Percentiles rank a stretch among this genome's conserved stretches.
Evolutionary conservation across 495 filamentous ascomycete genomes (phyloP).

Genomic region (Aspergillus egyptiacus): DNA sequence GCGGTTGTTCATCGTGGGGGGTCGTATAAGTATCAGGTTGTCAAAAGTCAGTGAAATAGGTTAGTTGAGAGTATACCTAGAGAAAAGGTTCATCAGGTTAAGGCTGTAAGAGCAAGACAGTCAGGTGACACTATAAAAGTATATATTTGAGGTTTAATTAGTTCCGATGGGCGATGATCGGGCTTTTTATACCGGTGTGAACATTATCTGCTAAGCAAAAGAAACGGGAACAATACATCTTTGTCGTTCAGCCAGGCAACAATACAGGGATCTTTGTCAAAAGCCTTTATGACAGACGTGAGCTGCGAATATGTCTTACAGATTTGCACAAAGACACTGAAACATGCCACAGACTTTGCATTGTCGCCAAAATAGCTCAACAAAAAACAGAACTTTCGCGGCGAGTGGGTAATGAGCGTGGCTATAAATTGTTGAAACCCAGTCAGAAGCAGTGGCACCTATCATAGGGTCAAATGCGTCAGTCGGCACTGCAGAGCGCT

Average conservation of each 20-base stretch:
- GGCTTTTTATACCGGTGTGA: not conserved
- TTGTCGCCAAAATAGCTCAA: slow-evolving; percentile 8
- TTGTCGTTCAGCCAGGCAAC: not conserved
- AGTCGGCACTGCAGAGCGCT: slow-evolving; percentile 16
- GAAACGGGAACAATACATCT: not conserved
- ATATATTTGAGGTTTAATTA: too few species aligned
- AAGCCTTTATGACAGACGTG: not conserved
- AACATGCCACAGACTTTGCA: not conserved
- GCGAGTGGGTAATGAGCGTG: not conserved
- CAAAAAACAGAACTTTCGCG: not conserved
- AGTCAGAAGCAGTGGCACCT: not conserved
- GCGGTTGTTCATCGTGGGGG: not conserved
- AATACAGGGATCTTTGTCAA: not conserved
- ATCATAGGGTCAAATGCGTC: slow-evolving; percentile 21
- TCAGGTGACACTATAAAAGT: too few species aligned
- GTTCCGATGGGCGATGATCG: too few species aligned
- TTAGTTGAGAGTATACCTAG: too few species aligned
- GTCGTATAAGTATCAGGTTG: not conserved
- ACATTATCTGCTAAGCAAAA: not conserved
- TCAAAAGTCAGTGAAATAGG: too few species aligned
- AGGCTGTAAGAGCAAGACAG: too few species aligned
- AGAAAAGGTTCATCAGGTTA: too few species aligned
- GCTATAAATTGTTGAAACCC: not conserved
- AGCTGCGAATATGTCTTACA: not conserved
- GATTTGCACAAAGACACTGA: slow-evolving; percentile 2